These are phyloP conservation scores for Fistulifera solaris DNA, from an alignment of 108 stramenopile genomes.

Conservation along the genomic window DNA sequence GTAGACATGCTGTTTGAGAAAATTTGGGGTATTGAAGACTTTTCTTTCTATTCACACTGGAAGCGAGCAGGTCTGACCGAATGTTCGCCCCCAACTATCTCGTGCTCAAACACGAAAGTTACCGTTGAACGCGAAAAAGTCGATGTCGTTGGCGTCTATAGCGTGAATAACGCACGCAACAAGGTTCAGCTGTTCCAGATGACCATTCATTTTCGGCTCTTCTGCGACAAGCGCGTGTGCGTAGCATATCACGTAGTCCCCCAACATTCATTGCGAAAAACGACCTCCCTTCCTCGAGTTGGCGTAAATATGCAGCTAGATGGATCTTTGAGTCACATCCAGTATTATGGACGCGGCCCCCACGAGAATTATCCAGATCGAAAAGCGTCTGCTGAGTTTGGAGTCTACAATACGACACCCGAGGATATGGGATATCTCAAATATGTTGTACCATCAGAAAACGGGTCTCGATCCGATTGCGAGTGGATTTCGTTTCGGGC, in stretches of 20 bases:
- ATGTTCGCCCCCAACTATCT: conserved; percentile 15
- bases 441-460: conserved; percentile 48
- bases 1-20: background rate
- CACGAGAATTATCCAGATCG: conserved; percentile 71
- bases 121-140: background rate
- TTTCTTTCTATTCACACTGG: conserved; percentile 40
- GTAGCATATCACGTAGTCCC: conserved; percentile 17
- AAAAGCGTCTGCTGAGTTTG: conserved; percentile 27
- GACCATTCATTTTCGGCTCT: conserved; percentile 13
- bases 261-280: background rate
- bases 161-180: background rate
- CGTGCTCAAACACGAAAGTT: conserved; percentile 4
- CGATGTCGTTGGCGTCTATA: background rate
- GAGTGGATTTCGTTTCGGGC: conserved; percentile 22
- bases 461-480: conserved; percentile 44
- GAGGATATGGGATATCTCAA: conserved; percentile 23
- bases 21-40: conserved; percentile 1
- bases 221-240: conserved; percentile 16
- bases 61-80: conserved; percentile 21
- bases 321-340: conserved; percentile 20
- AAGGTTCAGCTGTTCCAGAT: conserved; percentile 3
- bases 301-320: conserved; percentile 43
- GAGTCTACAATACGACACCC: conserved; percentile 27
- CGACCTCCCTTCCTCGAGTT: conserved; percentile 49
- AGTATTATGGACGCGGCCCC: conserved; percentile 56